phyloP scores from a whole-genome alignment of 805 yeast genomes.

The Hanseniaspora singularis region DNA sequence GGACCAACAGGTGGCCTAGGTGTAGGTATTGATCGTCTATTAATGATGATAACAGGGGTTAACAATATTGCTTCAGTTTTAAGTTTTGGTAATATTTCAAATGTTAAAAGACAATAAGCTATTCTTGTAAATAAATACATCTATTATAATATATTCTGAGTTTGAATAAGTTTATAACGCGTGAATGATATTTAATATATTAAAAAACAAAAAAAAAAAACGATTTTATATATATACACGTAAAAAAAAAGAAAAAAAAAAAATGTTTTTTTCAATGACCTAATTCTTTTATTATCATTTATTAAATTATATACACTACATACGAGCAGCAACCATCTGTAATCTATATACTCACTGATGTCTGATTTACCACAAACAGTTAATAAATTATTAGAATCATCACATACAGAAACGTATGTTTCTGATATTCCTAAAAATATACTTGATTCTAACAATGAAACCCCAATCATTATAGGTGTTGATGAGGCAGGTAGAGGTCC shows the following conservation, averaged over 20 bases:
- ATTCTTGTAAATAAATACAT: not conserved
- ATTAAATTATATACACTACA: too few species aligned
- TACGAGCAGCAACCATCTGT: too few species aligned
- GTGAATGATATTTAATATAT: too few species aligned
- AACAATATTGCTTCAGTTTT: constrained; percentile 64
- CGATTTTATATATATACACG: too few species aligned
- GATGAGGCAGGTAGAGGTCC: constrained; percentile 99
- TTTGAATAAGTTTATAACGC: too few species aligned
- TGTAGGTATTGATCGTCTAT: constrained; percentile 77
- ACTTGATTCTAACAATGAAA: constrained; percentile 23
- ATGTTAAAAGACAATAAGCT: constrained; percentile 48
- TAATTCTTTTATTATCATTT: too few species aligned
- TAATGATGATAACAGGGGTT: constrained; percentile 60
- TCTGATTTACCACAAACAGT: constrained; percentile 27
- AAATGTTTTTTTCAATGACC: too few species aligned
- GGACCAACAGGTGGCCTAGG: constrained; percentile 99
- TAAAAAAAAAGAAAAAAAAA: too few species aligned
- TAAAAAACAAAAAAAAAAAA: too few species aligned
- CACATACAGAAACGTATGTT: constrained; percentile 37
- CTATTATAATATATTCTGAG: too few species aligned
- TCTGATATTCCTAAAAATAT: constrained; percentile 39
- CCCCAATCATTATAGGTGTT: constrained; percentile 59
- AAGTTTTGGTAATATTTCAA: constrained; percentile 61
- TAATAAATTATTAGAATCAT: constrained; percentile 18
- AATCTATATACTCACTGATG: too few species aligned